These are phyloP conservation scores for Melastoma malabathricum DNA, from an alignment of 345 rosid genomes.

Conservation along the genomic window DNA sequence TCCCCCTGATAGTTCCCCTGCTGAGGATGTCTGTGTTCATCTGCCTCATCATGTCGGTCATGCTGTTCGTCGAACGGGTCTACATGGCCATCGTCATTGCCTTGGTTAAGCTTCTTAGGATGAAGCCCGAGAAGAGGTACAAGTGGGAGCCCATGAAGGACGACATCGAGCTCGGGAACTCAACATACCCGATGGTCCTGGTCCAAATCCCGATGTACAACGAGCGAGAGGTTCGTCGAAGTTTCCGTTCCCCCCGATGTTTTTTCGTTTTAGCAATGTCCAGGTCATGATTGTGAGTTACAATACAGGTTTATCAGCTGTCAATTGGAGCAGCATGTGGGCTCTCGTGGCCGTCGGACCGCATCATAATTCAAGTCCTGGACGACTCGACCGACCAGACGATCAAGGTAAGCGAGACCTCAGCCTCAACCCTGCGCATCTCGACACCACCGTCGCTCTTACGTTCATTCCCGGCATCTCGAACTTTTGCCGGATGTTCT, in stretches of 20 bases:
- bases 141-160: conserved; percentile 33
- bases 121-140: conserved; percentile 25
- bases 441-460: not conserved
- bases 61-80: conserved; percentile 36
- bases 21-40: conserved; percentile 21
- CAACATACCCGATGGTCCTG: conserved; percentile 29
- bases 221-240: conserved; percentile 28
- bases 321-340: conserved; percentile 29
- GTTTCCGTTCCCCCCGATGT: not conserved
- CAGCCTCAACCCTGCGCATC: conserved; percentile 5
- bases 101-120: conserved; percentile 24
- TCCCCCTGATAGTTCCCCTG: conserved; percentile 21
- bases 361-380: conserved; percentile 22
- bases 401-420: conserved; percentile 5
- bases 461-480: not conserved
- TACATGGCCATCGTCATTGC: conserved; percentile 35
- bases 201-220: conserved; percentile 50
- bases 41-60: conserved; percentile 31
- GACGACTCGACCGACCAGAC: conserved; percentile 19
- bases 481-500: not conserved
- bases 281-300: not conserved
- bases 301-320: conserved; percentile 20
- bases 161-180: conserved; percentile 23
- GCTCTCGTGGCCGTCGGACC: conserved; percentile 22
- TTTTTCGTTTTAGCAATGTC: not conserved